Evolutionary conservation across 2,329 filamentous ascomycete genomes (phyloP).

Genomic region (Trichothecium roseum): DNA sequence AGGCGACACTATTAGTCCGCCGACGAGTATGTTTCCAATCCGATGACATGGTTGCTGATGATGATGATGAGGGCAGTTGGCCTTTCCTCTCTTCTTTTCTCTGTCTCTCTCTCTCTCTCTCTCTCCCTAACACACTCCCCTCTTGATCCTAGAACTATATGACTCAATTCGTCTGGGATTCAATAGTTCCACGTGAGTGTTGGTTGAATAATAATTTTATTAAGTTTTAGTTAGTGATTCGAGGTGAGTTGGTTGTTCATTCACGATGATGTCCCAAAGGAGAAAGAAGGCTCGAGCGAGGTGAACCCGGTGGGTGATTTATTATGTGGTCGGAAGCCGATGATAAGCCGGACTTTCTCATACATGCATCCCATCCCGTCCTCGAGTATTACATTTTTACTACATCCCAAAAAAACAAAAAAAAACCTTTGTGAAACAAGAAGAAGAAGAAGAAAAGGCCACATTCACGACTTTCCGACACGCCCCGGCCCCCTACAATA

Average conservation of each 20-base stretch:
- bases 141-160: too few species aligned
- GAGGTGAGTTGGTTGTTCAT: not conserved
- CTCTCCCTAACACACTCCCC: too few species aligned
- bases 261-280: too few species aligned
- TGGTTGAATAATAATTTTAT: too few species aligned
- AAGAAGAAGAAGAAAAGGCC: too few species aligned
- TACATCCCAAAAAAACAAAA: not conserved
- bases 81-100: too few species aligned
- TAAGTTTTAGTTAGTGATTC: not conserved
- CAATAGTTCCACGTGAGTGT: too few species aligned
- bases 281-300: not conserved
- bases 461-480: too few species aligned
- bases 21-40: conserved; percentile 24
- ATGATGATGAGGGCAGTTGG: not conserved
- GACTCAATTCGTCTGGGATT: too few species aligned
- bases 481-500: too few species aligned
- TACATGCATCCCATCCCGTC: not conserved
- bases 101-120: too few species aligned
- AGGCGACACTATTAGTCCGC: conserved; percentile 35
- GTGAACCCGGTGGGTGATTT: not conserved
- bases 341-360: conserved; percentile 18
- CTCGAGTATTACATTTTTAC: not conserved
- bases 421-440: not conserved
- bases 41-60: conserved; percentile 17
- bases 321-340: conserved; percentile 13